Conservation (phyloP, 306 rosid species). For the Rosa chinensis region DNA sequence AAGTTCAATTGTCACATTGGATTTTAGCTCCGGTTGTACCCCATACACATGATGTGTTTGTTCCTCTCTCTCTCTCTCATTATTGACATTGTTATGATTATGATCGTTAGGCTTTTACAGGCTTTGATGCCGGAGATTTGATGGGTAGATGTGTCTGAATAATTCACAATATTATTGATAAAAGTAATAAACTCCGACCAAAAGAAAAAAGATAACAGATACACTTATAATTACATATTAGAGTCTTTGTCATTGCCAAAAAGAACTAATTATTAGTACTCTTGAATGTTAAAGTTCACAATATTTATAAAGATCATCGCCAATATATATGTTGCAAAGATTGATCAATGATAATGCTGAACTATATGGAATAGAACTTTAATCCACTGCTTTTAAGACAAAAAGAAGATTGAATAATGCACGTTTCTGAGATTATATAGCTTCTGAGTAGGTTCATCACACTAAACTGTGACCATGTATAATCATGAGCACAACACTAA, state of each 20-base stretch:
- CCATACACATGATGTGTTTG: slow-evolving; percentile 27
- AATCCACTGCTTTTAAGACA: neutral
- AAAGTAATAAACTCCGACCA: slow-evolving; percentile 10
- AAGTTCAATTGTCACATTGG: slow-evolving; percentile 25
- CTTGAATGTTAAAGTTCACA: slow-evolving; percentile 11
- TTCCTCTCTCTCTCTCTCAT: slow-evolving; percentile 37
- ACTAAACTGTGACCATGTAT: neutral
- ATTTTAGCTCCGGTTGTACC: slow-evolving; percentile 31
- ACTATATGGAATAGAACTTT: neutral
- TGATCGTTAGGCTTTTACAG: slow-evolving; percentile 30
- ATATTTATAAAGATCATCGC: neutral
- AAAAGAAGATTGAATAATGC: neutral
- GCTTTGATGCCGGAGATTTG: slow-evolving; percentile 35
- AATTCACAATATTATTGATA: neutral
- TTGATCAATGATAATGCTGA: slow-evolving; percentile 6
- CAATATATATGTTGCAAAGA: slow-evolving; percentile 4
- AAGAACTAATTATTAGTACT: slow-evolving; percentile 28
- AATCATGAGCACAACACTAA: neutral
- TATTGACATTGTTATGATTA: slow-evolving; percentile 40
- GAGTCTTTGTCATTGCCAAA: slow-evolving; percentile 13
- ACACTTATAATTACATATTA: slow-evolving; percentile 11
- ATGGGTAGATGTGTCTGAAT: slow-evolving; percentile 16
- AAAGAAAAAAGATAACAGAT: neutral
- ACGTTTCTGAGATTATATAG: neutral
- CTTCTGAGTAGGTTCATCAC: neutral